These are phyloP conservation scores for Macrophomina pseudophaseolina DNA, from an alignment of 2,329 filamentous ascomycete species.

Conservation along the genomic window DNA sequence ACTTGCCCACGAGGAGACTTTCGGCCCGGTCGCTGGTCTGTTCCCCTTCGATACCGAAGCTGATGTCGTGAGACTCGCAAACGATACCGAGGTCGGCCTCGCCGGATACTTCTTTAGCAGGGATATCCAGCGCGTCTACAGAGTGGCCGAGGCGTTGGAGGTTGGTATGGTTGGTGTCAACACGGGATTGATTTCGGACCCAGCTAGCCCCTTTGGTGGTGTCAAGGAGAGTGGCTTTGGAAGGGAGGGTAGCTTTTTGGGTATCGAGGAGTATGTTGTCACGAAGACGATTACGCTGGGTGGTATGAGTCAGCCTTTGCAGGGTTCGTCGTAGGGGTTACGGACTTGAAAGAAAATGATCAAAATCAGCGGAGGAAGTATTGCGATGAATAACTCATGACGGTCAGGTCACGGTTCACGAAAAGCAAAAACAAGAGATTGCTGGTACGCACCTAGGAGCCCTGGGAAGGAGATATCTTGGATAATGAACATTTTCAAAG, in stretches of 20 bases:
- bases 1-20: slow-evolving; percentile 87
- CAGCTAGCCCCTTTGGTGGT: slow-evolving; percentile 54
- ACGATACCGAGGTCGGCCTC: slow-evolving; percentile 81
- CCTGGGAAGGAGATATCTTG: background rate
- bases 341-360: no score
- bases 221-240: slow-evolving; percentile 56
- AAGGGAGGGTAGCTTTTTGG: slow-evolving; percentile 54
- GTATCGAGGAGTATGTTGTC: slow-evolving; percentile 55
- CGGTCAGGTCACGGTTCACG: background rate
- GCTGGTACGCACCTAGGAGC: no score
- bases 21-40: slow-evolving; percentile 88
- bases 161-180: slow-evolving; percentile 82
- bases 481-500: background rate
- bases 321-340: slow-evolving; percentile 41
- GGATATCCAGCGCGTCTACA: slow-evolving; percentile 63
- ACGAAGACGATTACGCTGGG: slow-evolving; percentile 61
- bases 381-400: background rate
- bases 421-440: background rate
- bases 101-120: slow-evolving; percentile 91
- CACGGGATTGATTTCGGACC: slow-evolving; percentile 56
- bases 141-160: slow-evolving; percentile 70
- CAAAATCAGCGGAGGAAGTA: no score
- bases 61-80: slow-evolving; percentile 85
- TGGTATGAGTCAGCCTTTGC: slow-evolving; percentile 64
- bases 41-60: slow-evolving; percentile 89